Evolutionary conservation across 371 early-diverging fungal genomes (phyloP).

Genomic region (Blakeslea trispora): DNA sequence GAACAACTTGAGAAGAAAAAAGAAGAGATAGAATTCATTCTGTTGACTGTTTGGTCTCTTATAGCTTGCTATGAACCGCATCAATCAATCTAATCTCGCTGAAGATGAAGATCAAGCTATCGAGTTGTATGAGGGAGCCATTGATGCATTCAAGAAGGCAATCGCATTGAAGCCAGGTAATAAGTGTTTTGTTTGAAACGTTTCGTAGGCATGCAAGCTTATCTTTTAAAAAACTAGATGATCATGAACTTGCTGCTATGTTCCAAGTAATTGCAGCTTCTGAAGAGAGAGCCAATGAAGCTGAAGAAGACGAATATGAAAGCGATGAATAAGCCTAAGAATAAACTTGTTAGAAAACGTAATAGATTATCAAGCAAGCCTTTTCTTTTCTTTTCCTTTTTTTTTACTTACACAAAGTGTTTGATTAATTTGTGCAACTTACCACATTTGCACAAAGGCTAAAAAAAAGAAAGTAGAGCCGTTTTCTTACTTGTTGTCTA

Average conservation of each 20-base stretch:
- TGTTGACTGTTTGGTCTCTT: neutral
- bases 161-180: constrained; percentile 27
- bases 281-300: constrained; percentile 6
- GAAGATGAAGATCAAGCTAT: constrained; percentile 49
- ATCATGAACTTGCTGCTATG: constrained; percentile 24
- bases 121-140: constrained; percentile 30
- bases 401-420: neutral
- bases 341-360: neutral
- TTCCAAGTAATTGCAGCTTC: constrained; percentile 17
- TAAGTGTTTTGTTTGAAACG: neutral
- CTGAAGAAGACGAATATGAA: constrained; percentile 5
- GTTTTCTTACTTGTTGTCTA: too few relatives aligned
- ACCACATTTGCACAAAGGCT: neutral
- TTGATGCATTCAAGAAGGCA: constrained; percentile 27
- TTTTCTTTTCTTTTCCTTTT: too few relatives aligned
- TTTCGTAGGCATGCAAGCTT: neutral
- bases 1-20: too few relatives aligned
- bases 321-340: neutral
- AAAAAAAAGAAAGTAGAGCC: too few relatives aligned
- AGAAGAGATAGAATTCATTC: too few relatives aligned
- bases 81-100: constrained; percentile 34
- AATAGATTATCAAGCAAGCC: too few relatives aligned
- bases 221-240: constrained; percentile 13
- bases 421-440: neutral
- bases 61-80: constrained; percentile 37